These are phyloP conservation scores for Mortierella polycephala DNA, from an alignment of 371 early-diverging fungal species.

Conservation along the genomic window DNA sequence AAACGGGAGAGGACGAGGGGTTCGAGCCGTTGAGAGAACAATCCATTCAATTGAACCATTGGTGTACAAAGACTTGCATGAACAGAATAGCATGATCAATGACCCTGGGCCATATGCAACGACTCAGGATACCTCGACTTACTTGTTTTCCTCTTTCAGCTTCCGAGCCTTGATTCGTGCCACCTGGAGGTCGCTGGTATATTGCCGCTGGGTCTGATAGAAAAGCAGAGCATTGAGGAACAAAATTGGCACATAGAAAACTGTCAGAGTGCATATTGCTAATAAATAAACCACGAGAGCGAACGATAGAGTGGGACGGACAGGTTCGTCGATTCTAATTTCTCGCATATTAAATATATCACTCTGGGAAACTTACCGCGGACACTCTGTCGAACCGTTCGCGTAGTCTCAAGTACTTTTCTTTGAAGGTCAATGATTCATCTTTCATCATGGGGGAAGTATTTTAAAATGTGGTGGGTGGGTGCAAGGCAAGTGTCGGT, in stretches of 20 bases:
- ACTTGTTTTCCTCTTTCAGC: slow-evolving; percentile 53
- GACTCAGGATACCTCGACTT: background rate
- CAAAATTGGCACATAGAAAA: background rate
- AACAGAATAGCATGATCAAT: background rate
- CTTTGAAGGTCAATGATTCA: slow-evolving; percentile 41
- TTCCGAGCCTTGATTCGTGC: slow-evolving; percentile 39
- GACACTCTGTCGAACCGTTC: slow-evolving; percentile 50
- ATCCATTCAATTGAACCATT: background rate
- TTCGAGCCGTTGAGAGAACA: slow-evolving; percentile 11
- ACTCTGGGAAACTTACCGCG: slow-evolving; percentile 22
- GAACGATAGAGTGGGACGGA: background rate
- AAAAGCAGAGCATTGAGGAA: background rate
- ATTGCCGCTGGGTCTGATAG: slow-evolving; percentile 42
- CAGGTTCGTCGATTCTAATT: no score
- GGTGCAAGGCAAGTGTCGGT: background rate
- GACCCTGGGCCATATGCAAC: background rate
- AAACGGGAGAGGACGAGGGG: slow-evolving; percentile 2
- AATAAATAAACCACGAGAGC: background rate
- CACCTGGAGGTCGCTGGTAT: slow-evolving; percentile 43
- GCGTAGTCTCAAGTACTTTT: slow-evolving; percentile 48
- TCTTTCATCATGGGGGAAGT: slow-evolving; percentile 14
- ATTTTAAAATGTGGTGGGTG: background rate
- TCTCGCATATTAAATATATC: background rate
- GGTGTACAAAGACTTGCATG: background rate
- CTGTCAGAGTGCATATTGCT: background rate